A percentile compares a stretch with the other conserved stretches of the same genome.
phyloP scores from a whole-genome alignment of 2,329 filamentous ascomycete genomes.

The Monosporascus sp. region DNA sequence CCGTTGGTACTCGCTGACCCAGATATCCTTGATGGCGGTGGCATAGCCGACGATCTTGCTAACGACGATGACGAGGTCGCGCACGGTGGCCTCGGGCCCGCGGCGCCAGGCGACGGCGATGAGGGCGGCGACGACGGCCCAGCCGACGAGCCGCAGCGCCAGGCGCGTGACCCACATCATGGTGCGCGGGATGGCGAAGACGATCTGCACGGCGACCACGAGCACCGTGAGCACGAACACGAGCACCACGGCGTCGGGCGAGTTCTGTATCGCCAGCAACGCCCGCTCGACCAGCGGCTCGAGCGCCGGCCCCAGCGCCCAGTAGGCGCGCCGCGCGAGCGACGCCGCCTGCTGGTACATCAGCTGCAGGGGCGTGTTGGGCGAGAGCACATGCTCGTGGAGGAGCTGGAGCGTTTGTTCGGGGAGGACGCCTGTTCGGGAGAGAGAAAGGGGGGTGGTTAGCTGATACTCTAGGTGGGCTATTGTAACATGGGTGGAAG shows the following conservation, averaged over 20 bases:
- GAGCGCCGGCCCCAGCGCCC: slow-evolving; percentile 35
- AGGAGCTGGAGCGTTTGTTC: slow-evolving; percentile 39
- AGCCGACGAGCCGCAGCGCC: slow-evolving; percentile 58
- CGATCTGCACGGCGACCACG: slow-evolving; percentile 57
- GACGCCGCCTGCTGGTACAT: slow-evolving; percentile 29
- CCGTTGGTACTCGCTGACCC: slow-evolving; percentile 51
- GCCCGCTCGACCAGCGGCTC: slow-evolving; percentile 38
- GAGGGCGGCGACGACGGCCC: slow-evolving; percentile 51
- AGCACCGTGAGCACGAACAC: slow-evolving; percentile 50
- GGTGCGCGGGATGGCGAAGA: slow-evolving; percentile 66
- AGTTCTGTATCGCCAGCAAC: slow-evolving; percentile 30
- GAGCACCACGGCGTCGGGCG: slow-evolving; percentile 38
- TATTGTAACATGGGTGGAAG: background rate
- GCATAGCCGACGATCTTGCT: slow-evolving; percentile 41
- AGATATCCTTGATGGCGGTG: slow-evolving; percentile 46
- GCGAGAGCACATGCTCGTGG: slow-evolving; percentile 43
- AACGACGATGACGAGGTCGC: slow-evolving; percentile 47
- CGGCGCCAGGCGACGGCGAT: slow-evolving; percentile 58
- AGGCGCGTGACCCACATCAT: slow-evolving; percentile 75
- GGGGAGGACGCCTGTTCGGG: slow-evolving; percentile 33
- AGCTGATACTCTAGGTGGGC: background rate
- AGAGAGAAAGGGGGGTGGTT: background rate
- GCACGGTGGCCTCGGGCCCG: slow-evolving; percentile 58
- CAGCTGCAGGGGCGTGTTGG: slow-evolving; percentile 39
- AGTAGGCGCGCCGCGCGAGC: slow-evolving; percentile 18